These are phyloP conservation scores for Carex myosuroides DNA, from an alignment of 176 grass and related monocot genomes.

Conservation along the genomic window DNA sequence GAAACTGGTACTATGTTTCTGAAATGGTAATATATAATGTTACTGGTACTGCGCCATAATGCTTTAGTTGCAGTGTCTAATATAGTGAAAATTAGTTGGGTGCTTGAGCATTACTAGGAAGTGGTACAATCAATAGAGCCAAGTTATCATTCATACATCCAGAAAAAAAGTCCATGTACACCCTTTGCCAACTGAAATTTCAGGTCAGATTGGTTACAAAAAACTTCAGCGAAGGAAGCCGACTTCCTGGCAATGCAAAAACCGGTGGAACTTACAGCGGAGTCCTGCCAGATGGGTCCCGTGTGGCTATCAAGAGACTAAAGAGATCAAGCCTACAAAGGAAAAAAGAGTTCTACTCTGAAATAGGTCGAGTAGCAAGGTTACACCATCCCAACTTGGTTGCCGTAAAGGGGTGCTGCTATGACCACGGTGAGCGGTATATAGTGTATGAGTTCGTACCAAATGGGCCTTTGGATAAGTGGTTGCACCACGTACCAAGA, in stretches of 20 bases:
- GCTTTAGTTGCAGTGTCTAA: neutral
- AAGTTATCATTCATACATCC: neutral
- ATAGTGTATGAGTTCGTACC: constrained; percentile 96
- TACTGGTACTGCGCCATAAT: neutral
- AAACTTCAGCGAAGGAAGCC: constrained; percentile 94
- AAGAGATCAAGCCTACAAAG: constrained; percentile 91
- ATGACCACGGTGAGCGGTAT: constrained; percentile 89
- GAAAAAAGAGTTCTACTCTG: constrained; percentile 96
- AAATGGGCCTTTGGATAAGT: constrained; percentile 91
- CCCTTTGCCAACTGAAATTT: neutral
- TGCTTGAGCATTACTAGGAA: neutral
- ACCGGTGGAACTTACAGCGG: constrained; percentile 91
- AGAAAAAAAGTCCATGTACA: neutral
- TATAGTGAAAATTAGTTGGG: neutral
- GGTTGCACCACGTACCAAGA: constrained; percentile 88
- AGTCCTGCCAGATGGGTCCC: constrained; percentile 71
- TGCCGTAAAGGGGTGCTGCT: constrained; percentile 86
- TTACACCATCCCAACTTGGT: constrained; percentile 94
- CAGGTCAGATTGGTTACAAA: constrained; percentile 71
- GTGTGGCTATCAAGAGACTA: constrained; percentile 81
- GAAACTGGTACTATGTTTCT: neutral
- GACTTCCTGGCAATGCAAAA: constrained; percentile 95
- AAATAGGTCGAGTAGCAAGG: constrained; percentile 86
- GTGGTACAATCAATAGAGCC: neutral
- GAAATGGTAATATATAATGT: neutral